Percentiles rank a stretch among this genome's conserved stretches.
phyloP scores from a whole-genome alignment of 352 stramenopile species.

The Discostella stelligera region DNA sequence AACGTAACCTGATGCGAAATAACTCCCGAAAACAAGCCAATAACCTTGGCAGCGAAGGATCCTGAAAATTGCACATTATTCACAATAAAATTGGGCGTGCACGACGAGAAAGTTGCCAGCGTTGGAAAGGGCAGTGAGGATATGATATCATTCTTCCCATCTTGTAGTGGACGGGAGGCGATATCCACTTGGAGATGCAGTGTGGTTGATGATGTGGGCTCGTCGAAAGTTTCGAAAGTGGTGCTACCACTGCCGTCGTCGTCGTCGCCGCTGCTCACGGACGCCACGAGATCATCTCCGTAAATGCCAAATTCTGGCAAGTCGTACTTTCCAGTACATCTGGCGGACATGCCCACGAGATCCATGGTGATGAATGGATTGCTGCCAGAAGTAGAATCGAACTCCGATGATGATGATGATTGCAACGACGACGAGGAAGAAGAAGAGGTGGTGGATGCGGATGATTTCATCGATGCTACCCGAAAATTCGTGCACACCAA shows the following conservation, averaged over 20 bases:
- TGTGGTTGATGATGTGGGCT: neutral
- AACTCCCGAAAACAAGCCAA: slow-evolving; percentile 53
- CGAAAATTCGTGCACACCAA: slow-evolving; percentile 67
- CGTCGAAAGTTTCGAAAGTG: neutral
- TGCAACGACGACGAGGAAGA: slow-evolving; percentile 7
- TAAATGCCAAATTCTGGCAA: slow-evolving; percentile 36
- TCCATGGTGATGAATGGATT: slow-evolving; percentile 32
- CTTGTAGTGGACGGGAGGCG: slow-evolving; percentile 20
- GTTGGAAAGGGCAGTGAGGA: slow-evolving; percentile 37
- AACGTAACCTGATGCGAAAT: slow-evolving; percentile 55
- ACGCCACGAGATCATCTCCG: slow-evolving; percentile 49
- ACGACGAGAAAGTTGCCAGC: slow-evolving; percentile 38
- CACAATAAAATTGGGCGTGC: slow-evolving; percentile 40
- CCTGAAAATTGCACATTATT: slow-evolving; percentile 61
- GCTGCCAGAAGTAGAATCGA: neutral
- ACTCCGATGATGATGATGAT: neutral
- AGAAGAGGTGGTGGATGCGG: neutral
- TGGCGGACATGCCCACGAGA: slow-evolving; percentile 46
- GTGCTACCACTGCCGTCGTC: slow-evolving; percentile 4
- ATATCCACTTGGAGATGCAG: slow-evolving; percentile 28
- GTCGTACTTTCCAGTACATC: slow-evolving; percentile 63
- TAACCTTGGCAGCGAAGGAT: slow-evolving; percentile 56
- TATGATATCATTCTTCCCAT: slow-evolving; percentile 1
- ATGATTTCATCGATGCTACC: slow-evolving; percentile 35
- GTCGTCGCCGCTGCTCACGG: slow-evolving; percentile 11